Conservation (phyloP, 148 eudicot species). For the Camellia sinensis region DNA sequence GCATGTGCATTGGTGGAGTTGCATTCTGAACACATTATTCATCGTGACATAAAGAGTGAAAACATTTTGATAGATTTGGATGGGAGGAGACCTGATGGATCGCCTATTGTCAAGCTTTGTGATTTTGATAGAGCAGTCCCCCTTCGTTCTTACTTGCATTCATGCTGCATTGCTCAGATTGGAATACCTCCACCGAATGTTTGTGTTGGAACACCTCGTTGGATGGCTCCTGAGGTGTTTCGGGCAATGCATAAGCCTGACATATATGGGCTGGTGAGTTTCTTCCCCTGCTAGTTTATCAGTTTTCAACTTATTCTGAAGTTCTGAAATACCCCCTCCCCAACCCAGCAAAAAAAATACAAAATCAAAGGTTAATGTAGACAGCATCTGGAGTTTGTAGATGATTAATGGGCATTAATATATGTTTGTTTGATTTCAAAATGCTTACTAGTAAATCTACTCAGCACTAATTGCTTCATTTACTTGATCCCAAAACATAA, state of each 20-base stretch:
- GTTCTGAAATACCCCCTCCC: neutral
- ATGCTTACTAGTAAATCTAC: neutral
- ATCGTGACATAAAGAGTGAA: constrained; percentile 94
- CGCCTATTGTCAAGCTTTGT: constrained; percentile 77
- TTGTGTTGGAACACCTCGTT: constrained; percentile 93
- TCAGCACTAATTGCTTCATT: neutral
- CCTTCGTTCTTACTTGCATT: constrained; percentile 63
- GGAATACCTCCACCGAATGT: constrained; percentile 80
- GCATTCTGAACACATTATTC: constrained; percentile 80
- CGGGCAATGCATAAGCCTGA: constrained; percentile 55
- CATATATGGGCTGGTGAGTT: constrained; percentile 77
- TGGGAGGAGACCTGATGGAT: constrained; percentile 60
- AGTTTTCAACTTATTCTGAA: neutral
- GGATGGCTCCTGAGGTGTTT: constrained; percentile 99
- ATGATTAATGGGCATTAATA: neutral
- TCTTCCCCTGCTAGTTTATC: neutral
- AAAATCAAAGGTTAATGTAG: neutral
- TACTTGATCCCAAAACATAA: neutral
- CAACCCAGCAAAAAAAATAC: neutral
- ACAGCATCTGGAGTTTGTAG: too few species aligned
- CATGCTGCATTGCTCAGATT: constrained; percentile 80
- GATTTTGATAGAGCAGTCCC: constrained; percentile 94
- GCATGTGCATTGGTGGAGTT: constrained; percentile 74
- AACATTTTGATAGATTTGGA: constrained; percentile 77
- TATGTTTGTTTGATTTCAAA: too few species aligned